Evolutionary conservation across 2,329 filamentous ascomycete genomes (phyloP).

Genomic region (Exserohilum turcica): DNA sequence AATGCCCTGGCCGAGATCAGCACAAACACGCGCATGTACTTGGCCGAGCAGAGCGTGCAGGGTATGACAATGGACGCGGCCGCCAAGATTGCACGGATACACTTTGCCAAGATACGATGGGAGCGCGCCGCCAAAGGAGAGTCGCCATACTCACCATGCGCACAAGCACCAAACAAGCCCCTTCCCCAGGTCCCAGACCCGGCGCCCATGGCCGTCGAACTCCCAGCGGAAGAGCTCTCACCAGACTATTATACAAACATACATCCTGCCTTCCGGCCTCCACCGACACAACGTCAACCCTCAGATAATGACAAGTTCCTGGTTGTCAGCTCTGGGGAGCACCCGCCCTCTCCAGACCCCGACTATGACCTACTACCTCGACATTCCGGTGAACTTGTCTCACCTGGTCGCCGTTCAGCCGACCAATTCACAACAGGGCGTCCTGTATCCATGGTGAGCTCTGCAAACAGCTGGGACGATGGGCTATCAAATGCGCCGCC

Average conservation of each 20-base stretch:
- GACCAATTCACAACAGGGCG: conserved; percentile 37
- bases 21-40: conserved; percentile 84
- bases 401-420: conserved; percentile 45
- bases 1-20: conserved; percentile 91
- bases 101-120: conserved; percentile 73
- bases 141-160: conserved; percentile 27
- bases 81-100: conserved; percentile 80
- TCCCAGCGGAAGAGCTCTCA: conserved; percentile 61
- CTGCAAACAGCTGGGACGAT: conserved; percentile 36
- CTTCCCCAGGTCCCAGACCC: conserved; percentile 47
- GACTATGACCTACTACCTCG: conserved; percentile 40
- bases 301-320: conserved; percentile 58
- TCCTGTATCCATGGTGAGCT: conserved; percentile 32
- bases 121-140: conserved; percentile 54
- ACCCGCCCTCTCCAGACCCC: conserved; percentile 53
- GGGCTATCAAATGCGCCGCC: conserved; percentile 39
- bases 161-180: conserved; percentile 41
- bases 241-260: conserved; percentile 41
- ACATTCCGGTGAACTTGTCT: conserved; percentile 69
- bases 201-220: conserved; percentile 59
- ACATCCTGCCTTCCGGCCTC: conserved; percentile 39
- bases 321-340: conserved; percentile 61
- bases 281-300: conserved; percentile 36
- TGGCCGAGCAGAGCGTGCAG: conserved; percentile 74
- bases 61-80: conserved; percentile 77